Base-by-base conservation (phyloP, 2,329 filamentous ascomycete genomes). In the Stagonosporopsis chrysanthemi region DNA sequence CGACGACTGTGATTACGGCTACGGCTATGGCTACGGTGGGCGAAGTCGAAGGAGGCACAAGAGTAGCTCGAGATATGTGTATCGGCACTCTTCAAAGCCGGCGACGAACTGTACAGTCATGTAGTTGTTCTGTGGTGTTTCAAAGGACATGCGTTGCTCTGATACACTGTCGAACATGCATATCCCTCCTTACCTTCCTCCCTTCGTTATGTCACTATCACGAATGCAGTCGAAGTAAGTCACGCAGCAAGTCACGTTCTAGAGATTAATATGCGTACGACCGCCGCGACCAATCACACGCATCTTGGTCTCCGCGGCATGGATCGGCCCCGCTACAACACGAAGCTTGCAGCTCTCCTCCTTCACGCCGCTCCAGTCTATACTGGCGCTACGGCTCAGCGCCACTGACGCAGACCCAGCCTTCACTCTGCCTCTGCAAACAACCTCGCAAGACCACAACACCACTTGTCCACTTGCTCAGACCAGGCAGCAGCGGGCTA, bases 21-120 rank as follows among this genome's bases (percentile, higher is more conserved):
- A 46, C 45, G 40, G 29, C 12, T 33, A 57, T 36, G 48, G 40
- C n/a, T 45, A 52, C 22, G 41, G 31, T 14, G 42, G 40, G 15
- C 46, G 63, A 33, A 55, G 56, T 15, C 60, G 52, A 47, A 52
- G 55, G n/a, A 63, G 56, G 24, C 64, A 63, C 38, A 67, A 43
- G 58, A 70, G 63, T 44, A 60, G 56, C 14, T 52, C 47, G 5
- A 59, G 61, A 31, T 63, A 64, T 48, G 61, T 61, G 45, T 68
- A 70, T 51, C 58, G 57, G 19, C 64, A 64, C 38, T 62, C 66
- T 33, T 61, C 56, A 9, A 62, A 54, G 45, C 63, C 67, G 24
- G 60, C 56, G 6, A 64, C 63, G 12, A 65, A 66, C 38, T 70
- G 67, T 46, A 56, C 38, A 4, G 57, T 66, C 23, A 70, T 70